Base-by-base conservation (phyloP, 106 monocot genomes). In the Dendrobium officinale region DNA sequence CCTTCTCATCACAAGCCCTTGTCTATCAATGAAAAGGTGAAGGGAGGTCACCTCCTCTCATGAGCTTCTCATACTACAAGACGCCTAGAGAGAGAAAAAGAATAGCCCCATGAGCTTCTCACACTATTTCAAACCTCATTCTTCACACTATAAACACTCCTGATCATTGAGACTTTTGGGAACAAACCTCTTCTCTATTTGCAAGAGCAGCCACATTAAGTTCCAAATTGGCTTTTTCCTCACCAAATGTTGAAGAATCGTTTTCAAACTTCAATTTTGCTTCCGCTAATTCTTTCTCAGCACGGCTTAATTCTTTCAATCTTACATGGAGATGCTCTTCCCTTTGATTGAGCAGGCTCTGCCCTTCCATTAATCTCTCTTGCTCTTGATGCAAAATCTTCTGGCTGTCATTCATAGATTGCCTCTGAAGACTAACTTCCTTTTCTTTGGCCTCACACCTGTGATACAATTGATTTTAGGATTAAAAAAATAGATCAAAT, bases 401-500 rank as follows among this genome's bases (percentile, higher is more conserved):
- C 77, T 92, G 90, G 47, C 88, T 88, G 20, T 95, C 94, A 85
- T 79, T 81, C 31, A 98, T 73, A 31, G 81, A 84, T 72, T 92
- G 88, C 77, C 90, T 89, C 54, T 91, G 89, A 79, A 84, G 79
- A 79, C 67, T 85, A 56, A 94, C 75, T 33, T 91, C 94, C 13
- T 89, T 89, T 78, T 98, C 97, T 82, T 89, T 95, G 4, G 86
- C 82, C 43, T 89, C 92, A 77, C 83, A 87, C 77, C 97, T 98
- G 75, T 75, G 58, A 6, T 85, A 27, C 17, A 85, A 20, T n/a
- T 26, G 77, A 6, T 81, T 67, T 4, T 13, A 26, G 24, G 51
- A 20, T 59, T 42, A 54, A 37, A 24, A 43, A 70, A 64, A 17
- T 42, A 78, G 17, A 72, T 3, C 75, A 66, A 70, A 67, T 33